Evolutionary conservation across 2,329 filamentous ascomycete species (phyloP), one percentile per base, ranked within the genome.

Genomic region (Colletotrichum magnum): DNA sequence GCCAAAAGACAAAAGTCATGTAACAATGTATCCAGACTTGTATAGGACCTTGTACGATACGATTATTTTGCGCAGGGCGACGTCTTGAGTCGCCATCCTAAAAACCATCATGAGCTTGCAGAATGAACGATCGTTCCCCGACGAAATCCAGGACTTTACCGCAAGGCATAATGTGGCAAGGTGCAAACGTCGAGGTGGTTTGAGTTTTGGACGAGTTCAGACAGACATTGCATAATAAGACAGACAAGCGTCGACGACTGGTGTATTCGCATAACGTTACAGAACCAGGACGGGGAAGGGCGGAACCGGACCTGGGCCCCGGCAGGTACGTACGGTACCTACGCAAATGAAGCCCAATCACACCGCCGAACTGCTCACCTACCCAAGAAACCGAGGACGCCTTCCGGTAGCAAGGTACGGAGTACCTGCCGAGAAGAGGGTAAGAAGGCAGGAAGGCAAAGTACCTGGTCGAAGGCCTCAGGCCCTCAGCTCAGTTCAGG

Each of bases 21-120:
- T 67, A 67, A 26, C 51, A 69, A 21, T 69, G 67, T 67, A 69
- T 67, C 63, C 62, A 67, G 57, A 67, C 56, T 67, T 67, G 67
- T 69, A 67, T 67, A 69, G 67, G 60, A 54, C 24, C 67, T 69
- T 69, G 67, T 69, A 69, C 67, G 67, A 69, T 69, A 69, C 56
- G 61, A 28, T 43, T 43, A 45, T 61, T 47, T 36, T 61, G 62
- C 57, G 62, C 57, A 53, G 45, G 57, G 51, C 62, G 41, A 39
- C 39, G 18, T 21, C 16, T n/a, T 12, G n/a, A 43, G 36, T 45
- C 28, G 62, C 48, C 61, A 48, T 28, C 26, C 10, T 21, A 54
- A 39, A 63, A 13, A 52, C 45, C 3, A 18, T 9, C 21, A 58
- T 54, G 43, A 28, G 41, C 48, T 16, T 54, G n/a, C 24, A 18